Conservation (phyloP, 2,329 filamentous ascomycete species). For the Colletotrichum cuscutae region DNA sequence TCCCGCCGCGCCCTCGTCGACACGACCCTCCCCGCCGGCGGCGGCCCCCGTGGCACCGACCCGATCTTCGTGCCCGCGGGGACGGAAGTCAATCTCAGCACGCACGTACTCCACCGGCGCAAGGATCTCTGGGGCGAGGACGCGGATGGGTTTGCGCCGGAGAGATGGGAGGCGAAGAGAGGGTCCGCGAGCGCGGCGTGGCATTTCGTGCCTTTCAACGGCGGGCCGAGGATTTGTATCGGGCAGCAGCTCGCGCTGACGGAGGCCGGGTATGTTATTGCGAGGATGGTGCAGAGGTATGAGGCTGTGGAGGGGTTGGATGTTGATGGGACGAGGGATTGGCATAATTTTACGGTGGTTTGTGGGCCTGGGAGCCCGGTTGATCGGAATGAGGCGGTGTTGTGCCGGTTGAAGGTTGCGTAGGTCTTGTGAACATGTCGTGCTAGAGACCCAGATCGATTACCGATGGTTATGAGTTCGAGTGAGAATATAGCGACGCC, state of each 20-base stretch:
- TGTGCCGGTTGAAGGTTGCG: constrained; percentile 16
- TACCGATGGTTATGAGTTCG: no score
- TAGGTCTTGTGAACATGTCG: no score
- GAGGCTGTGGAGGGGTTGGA: constrained; percentile 31
- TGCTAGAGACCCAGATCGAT: no score
- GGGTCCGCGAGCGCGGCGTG: constrained; percentile 38
- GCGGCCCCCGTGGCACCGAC: constrained; percentile 45
- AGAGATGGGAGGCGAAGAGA: constrained; percentile 48
- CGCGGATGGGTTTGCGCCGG: constrained; percentile 48
- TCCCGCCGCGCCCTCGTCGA: constrained; percentile 41
- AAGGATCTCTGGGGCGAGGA: constrained; percentile 49
- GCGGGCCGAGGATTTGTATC: constrained; percentile 48
- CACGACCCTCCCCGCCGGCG: constrained; percentile 48
- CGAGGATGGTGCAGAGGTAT: constrained; percentile 39
- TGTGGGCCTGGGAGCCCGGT: constrained; percentile 22
- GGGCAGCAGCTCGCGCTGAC: constrained; percentile 47
- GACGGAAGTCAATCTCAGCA: constrained; percentile 41
- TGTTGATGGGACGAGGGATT: constrained; percentile 8
- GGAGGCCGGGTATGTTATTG: constrained; percentile 39
- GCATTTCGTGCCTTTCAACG: constrained; percentile 50
- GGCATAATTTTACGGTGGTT: constrained; percentile 25
- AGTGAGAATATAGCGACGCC: no score
- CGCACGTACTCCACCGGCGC: constrained; percentile 45
- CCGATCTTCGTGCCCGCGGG: constrained; percentile 46
- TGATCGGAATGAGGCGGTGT: constrained; percentile 17